A percentile compares a stretch with the other conserved stretches of the same genome.
These are phyloP conservation scores for Malus hybrid DNA, from an alignment of 331 rosid species.

Conservation along the genomic window DNA sequence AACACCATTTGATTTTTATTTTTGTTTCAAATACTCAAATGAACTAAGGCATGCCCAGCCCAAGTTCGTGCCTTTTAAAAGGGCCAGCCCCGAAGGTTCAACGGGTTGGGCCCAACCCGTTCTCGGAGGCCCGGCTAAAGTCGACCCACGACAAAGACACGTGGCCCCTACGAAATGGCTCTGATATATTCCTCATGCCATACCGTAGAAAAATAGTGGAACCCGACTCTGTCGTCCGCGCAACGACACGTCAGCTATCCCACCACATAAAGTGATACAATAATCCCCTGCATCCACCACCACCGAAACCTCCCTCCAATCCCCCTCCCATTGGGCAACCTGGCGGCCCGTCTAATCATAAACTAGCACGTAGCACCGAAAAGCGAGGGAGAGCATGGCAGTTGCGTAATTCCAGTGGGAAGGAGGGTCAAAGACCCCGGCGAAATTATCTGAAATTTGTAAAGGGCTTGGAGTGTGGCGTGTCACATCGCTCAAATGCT, in stretches of 20 bases:
- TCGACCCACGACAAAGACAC: background rate
- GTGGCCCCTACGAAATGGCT: background rate
- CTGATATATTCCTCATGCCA: background rate
- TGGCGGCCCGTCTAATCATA: background rate
- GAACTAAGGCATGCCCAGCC: too few relatives aligned
- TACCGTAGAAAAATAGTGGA: conserved; percentile 9
- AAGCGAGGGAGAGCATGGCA: background rate
- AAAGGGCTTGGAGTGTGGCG: background rate
- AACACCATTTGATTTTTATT: too few relatives aligned
- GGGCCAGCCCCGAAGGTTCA: background rate
- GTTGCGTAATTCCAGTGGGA: background rate
- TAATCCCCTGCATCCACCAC: background rate
- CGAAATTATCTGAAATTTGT: background rate
- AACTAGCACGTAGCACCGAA: background rate
- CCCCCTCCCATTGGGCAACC: background rate
- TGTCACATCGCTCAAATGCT: background rate
- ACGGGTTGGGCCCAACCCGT: background rate
- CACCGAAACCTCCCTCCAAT: background rate
- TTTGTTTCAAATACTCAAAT: too few relatives aligned
- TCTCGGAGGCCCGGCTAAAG: background rate
- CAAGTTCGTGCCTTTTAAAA: too few relatives aligned
- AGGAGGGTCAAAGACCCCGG: background rate
- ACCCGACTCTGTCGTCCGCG: conserved; percentile 11
- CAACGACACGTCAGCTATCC: conserved; percentile 14
- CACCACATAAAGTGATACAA: background rate